Conservation (phyloP, 1,139 yeast genomes). For the Candida pseudoviswanathii region DNA sequence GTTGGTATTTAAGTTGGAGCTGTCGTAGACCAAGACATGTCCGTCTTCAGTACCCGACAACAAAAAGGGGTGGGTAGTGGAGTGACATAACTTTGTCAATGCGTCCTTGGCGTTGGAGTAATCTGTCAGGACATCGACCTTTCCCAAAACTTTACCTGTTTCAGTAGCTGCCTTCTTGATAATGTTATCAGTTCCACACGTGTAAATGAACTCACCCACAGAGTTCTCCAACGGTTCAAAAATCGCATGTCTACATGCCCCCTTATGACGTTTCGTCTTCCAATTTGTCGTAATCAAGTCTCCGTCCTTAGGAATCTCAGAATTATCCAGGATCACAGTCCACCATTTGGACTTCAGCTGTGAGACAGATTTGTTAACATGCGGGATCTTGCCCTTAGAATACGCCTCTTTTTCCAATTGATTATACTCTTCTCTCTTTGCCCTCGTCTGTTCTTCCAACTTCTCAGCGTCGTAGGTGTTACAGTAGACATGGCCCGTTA, state of each 20-base stretch:
- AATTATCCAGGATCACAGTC: constrained; percentile 44
- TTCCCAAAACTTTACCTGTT: constrained; percentile 76
- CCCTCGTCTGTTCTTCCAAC: constrained; percentile 36
- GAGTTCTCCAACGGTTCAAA: constrained; percentile 56
- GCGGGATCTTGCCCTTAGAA: constrained; percentile 28
- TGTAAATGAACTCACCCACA: constrained; percentile 57
- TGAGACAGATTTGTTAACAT: constrained; percentile 35
- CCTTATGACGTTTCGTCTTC: constrained; percentile 90
- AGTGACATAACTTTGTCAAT: constrained; percentile 64
- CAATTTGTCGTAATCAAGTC: constrained; percentile 48
- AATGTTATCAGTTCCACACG: constrained; percentile 81
- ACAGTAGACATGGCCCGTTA: constrained; percentile 73
- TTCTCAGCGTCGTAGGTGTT: constrained; percentile 52
- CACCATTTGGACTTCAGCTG: constrained; percentile 51
- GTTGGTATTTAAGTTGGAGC: constrained; percentile 43
- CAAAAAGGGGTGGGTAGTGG: constrained; percentile 64
- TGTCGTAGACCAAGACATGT: constrained; percentile 61
- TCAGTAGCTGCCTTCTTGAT: constrained; percentile 72
- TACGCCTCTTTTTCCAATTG: constrained; percentile 28
- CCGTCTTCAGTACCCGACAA: constrained; percentile 85
- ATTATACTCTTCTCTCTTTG: constrained; percentile 23
- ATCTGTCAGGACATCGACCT: constrained; percentile 35
- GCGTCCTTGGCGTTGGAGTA: constrained; percentile 33
- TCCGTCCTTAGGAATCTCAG: constrained; percentile 29
- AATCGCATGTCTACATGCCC: constrained; percentile 75